Base-by-base conservation (phyloP, 2,329 filamentous ascomycete genomes). In the Harringtonia aguacate region DNA sequence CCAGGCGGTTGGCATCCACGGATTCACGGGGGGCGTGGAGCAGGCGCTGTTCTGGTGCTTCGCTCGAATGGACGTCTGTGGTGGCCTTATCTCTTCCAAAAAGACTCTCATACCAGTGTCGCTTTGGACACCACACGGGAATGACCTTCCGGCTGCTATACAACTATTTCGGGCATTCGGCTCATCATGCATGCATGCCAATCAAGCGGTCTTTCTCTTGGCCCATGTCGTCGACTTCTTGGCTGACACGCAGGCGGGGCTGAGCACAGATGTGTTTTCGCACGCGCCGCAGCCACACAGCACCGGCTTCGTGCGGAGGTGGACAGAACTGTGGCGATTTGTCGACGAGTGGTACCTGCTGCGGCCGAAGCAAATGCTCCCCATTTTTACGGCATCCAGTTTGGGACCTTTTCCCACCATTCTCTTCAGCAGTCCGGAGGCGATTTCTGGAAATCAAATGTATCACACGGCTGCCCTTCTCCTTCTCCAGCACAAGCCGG, bases 1-100 rank as follows among this genome's bases (percentile, higher is more conserved):
- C 49, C 63, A 71, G 49, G 65, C 70, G 0, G 65, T 68, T 4
- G 68, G 65, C 38, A 40, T 40, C 38, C 67, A 72, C 48, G 70
- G 71, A 0, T 71, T 73, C 46, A 65, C 64, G 0, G 69, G 68
- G 0, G 68, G 68, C 4, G 59, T 70, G 3, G 61, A 71, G 15
- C 65, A 73, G 50, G 69, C 70, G 2, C 55, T 75, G 0, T 75
- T 74, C 46, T 75, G 71, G 71, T 72, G 68, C 44, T 74, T 73
- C 55, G 70, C 69, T 0, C 62, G 70, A 8, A 74, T 75, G 70
- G 69, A 73, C 49, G 65, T 73, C 21, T 73, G 68, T 43, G 69
- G 70, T n/a, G 69, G 68, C 0, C 58, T 74, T 7, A 72, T 74
- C 8, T 71, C 68, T 5, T 67, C 68, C 28, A 65, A 70, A 48